These are phyloP conservation scores for Arctium minus DNA, from an alignment of 129 eudicot species.

Conservation along the genomic window DNA sequence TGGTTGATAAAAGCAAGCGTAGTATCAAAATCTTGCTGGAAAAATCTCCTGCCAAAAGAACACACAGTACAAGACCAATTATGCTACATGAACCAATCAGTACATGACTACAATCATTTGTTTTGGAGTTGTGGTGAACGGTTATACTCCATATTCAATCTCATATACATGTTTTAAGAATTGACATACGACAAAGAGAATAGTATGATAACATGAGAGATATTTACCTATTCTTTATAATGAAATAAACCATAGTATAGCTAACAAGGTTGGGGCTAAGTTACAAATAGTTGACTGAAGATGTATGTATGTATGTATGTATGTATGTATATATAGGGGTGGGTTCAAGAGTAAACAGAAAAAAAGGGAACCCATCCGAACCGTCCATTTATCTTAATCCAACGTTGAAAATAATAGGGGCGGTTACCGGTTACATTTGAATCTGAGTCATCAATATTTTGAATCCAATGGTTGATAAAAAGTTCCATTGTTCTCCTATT, in stretches of 20 bases:
- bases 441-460: no score
- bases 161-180: not conserved
- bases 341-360: no score
- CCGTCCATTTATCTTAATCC: no score
- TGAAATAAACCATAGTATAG: not conserved
- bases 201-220: not conserved
- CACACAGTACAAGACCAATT: not conserved
- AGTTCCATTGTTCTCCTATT: no score
- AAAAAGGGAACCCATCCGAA: no score
- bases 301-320: not conserved
- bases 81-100: constrained; percentile 3
- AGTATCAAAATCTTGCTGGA: constrained; percentile 90
- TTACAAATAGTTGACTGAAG: not conserved
- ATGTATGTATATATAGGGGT: not conserved
- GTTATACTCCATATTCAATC: not conserved
- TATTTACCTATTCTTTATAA: not conserved
- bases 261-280: not conserved
- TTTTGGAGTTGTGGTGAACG: not conserved
- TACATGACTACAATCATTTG: not conserved
- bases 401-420: no score
- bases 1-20: constrained; percentile 79
- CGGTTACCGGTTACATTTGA: no score
- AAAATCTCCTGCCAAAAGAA: constrained; percentile 53
- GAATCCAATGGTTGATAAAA: no score
- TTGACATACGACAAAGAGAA: not conserved